Conservation (phyloP, 106 monocot species). For the Dendrobium catenatum region DNA sequence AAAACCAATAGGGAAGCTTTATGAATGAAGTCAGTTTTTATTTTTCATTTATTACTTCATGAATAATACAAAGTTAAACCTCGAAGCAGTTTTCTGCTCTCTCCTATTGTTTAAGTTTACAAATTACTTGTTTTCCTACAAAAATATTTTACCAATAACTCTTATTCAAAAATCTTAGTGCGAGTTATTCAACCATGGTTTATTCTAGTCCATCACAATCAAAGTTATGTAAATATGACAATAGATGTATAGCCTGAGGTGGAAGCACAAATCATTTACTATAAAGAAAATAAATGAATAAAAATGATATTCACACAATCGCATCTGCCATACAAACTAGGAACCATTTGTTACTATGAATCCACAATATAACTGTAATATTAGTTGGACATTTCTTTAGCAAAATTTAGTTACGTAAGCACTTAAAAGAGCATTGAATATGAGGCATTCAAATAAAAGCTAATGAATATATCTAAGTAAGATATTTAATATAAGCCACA, state of each 20-base stretch:
- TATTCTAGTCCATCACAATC: neutral
- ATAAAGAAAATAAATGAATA: too few relatives aligned
- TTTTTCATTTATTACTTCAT: conserved; percentile 45
- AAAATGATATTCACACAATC: too few relatives aligned
- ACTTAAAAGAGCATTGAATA: too few relatives aligned
- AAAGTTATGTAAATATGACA: neutral
- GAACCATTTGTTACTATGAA: too few relatives aligned
- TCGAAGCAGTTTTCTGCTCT: conserved; percentile 39
- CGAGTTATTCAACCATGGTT: neutral
- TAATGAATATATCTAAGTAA: too few relatives aligned
- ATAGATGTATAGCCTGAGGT: neutral
- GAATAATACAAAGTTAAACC: conserved; percentile 27
- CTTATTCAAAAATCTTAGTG: neutral
- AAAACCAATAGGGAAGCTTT: neutral
- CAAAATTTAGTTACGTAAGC: too few relatives aligned
- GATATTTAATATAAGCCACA: too few relatives aligned
- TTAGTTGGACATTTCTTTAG: too few relatives aligned
- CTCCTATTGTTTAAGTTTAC: conserved; percentile 44
- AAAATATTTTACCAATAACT: neutral
- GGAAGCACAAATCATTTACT: too few relatives aligned
- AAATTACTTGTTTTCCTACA: conserved; percentile 58
- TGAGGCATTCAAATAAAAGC: too few relatives aligned
- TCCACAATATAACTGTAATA: too few relatives aligned
- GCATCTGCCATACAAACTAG: too few relatives aligned
- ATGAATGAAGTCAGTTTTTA: conserved; percentile 26